phyloP scores from a whole-genome alignment of 164 flowering plant genomes.

The Cinnamomum micranthum region DNA sequence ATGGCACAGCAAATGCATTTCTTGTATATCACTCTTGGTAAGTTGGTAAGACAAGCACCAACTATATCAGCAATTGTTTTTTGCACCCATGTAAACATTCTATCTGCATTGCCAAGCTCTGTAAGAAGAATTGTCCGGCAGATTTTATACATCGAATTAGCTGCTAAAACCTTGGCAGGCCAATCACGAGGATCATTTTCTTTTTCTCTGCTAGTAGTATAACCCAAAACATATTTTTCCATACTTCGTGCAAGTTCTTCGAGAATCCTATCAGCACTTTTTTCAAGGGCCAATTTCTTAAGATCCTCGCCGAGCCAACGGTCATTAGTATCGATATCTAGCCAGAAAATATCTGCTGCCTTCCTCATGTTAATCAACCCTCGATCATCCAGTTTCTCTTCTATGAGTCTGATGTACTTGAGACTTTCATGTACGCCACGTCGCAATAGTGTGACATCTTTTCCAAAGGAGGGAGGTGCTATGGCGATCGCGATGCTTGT shows the following conservation, averaged over 20 bases:
- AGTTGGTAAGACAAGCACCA: too few relatives aligned
- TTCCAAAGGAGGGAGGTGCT: slow-evolving; percentile 38
- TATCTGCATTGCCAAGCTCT: too few relatives aligned
- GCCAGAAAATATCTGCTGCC: slow-evolving; percentile 9
- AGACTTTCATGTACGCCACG: slow-evolving; percentile 41
- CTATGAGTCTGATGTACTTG: slow-evolving; percentile 34
- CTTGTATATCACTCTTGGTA: too few relatives aligned
- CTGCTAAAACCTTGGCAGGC: too few relatives aligned
- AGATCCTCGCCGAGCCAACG: neutral
- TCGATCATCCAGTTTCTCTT: slow-evolving; percentile 30
- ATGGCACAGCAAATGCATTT: too few relatives aligned
- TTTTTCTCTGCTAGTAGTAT: too few relatives aligned
- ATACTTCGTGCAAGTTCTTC: neutral
- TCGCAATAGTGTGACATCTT: slow-evolving; percentile 16
- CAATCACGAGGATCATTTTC: too few relatives aligned
- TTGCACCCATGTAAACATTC: too few relatives aligned
- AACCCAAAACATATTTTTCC: neutral
- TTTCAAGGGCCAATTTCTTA: neutral
- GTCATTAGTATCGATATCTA: too few relatives aligned
- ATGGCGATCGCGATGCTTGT: slow-evolving; percentile 32
- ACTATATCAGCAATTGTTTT: too few relatives aligned
- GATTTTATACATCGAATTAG: too few relatives aligned
- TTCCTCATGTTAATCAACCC: slow-evolving; percentile 25
- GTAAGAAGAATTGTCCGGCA: too few relatives aligned
- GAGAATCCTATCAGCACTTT: neutral